Evolutionary conservation across 345 rosid genomes (phyloP), one percentile per base, ranked within the genome.

Genomic region (Rubroshorea leprosula): DNA sequence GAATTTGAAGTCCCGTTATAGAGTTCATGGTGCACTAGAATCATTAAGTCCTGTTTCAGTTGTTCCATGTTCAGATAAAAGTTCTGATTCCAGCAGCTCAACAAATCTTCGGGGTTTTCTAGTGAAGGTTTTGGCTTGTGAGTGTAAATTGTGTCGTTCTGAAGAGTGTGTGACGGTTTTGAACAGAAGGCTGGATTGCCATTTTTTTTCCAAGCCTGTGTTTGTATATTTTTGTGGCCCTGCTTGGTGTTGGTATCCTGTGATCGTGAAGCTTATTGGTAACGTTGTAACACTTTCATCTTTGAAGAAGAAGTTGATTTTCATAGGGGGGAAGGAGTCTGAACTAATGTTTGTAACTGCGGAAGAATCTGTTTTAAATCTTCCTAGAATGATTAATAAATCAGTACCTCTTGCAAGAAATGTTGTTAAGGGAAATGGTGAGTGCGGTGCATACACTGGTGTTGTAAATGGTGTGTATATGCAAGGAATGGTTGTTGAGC

Each of bases 401-500:
- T 13, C 17, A n/a, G 47, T 44, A 10, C 18, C 3, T 44, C 4
- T 13, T 44, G n/a, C 47, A n/a, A n/a, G n/a, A 44, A 44, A 43
- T 45, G 55, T 64, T 69, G 52, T 65, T 16, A 55, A 50, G 49
- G 77, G 80, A 63, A 76, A 60, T 53, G 80, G 80, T 59, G 82
- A 83, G 14, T 80, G 66, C 39, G 81, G 94, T 61, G 62, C 38
- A 11, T 89, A 89, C 69, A 69, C 74, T n/a, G 99, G 97, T 47
- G 49, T 67, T 56, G 87, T 87, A 17, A 89, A 61, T 58, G 84
- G 82, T 44, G 31, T 87, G n/a, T 83, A 82, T 68, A 54, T 85
- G 86, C 79, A 79, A 59, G 97, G 94, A 46, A 79, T 74, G 88
- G 80, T 83, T 62, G 76, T 87, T 63, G 96, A 89, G 80, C 68